Base-by-base conservation (phyloP, 305 asterid species). In the Nicotiana rustica region DNA sequence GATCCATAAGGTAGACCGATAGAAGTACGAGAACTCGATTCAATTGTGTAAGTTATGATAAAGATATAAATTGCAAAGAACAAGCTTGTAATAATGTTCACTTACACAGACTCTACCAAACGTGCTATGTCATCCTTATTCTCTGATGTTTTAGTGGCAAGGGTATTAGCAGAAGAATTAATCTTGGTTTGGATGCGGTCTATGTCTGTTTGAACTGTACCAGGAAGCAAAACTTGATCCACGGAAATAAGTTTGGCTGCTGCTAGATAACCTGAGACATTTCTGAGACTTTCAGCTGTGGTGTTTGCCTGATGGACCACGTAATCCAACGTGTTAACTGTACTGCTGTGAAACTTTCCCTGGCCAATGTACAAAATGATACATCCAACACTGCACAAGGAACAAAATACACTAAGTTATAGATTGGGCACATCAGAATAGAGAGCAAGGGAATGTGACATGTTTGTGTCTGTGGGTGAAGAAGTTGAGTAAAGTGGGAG, bases 321-420 rank as follows among this genome's bases (percentile, higher is more conserved):
- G 83, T 91, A 91, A 35, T 84, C 86, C 88, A 93, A 79, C 25
- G 92, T 90, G 71, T 86, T 86, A 15, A 80, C 62, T 0, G 89
- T 92, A 69, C 90, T 91, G 68, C 87, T 85, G 78, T 91, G 87
- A 64, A 88, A 91, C 77, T 89, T 93, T 76, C 87, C 90, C 85
- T 94, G 95, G 65, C 97, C 93, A 33, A 83, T 82, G 85, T 94
- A 94, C 92, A 92, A 73, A 55, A 93, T 86, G 60, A 82, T 66
- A 80, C 99, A 95, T 70, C 99, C 99, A 73, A 94, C 65, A 25
- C 99, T 95, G 91, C 65, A 88, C 85, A 85, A 66, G 76, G 81
- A 87, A 76, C n/a, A 64, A n/a, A 66, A 17, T 38, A 75, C 8
- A 69, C 85, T 38, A 33, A 84, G 83, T 83, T 67, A 55, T 10